Base-by-base conservation (phyloP, 2,329 filamentous ascomycete genomes). In the Tolypocladium guangdongense region DNA sequence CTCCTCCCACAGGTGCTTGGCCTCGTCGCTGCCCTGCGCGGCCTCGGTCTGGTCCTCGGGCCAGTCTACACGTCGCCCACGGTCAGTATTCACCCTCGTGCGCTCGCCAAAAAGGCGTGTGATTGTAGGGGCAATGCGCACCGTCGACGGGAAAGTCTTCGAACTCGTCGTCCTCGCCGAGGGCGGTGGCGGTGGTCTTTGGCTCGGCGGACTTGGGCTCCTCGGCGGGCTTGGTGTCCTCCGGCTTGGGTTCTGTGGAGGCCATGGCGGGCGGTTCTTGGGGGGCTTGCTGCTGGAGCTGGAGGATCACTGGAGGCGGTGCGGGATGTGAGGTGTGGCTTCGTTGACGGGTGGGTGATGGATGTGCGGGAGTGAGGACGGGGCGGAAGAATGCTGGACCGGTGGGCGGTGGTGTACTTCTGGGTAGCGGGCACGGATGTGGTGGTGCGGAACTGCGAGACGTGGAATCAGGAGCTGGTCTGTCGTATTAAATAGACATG, bases 81-180 rank as follows among this genome's bases (percentile, higher is more conserved):
- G 8, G 30, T 51, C 5, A 50, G 35, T 14, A 39, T 22, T 8
- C n/a, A 18, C 7, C n/a, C 16, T 22, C 7, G 41, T 20, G 6
- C 24, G 14, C 24, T 16, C 12, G 12, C 39, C 14, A 1, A 16
- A 12, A 16, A 14, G 22, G 20, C 8, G 27, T 12, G 20, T 14
- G 16, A 18, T n/a, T n/a, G n/a, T n/a, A n/a, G n/a, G n/a, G n/a
- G n/a, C n/a, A n/a, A n/a, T n/a, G n/a, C 75, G 43, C 73, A 96
- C 93, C 90, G 74, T 99, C 92, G 54, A 95, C 88, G 30, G 93
- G 93, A 66, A 99, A 99, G 71, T 99, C 93, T 69, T 99, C 93
- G 65, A 99, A 99, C 75, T 99, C 93, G 71, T 99, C 93, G 67
- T 99, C 93, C 70, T 99, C 93, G 71, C 96, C 93, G 32, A 97